Conservation (phyloP, 805 yeast species). For the Yarrowia bubula region DNA sequence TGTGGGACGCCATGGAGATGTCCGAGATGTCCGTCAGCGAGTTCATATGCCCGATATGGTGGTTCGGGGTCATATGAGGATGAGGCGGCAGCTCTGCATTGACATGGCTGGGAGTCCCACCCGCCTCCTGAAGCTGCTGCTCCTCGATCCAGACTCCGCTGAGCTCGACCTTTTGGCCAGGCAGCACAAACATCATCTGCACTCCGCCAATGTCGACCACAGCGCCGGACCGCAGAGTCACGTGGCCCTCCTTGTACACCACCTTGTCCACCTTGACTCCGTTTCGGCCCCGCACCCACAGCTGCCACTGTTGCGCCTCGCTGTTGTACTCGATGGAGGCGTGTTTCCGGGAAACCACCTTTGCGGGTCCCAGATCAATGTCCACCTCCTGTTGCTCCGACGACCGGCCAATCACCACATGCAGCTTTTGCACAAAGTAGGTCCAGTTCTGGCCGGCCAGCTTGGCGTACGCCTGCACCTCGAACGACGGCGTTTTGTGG, state of each 20-base stretch:
- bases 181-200: conserved; percentile 97
- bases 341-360: conserved; percentile 91
- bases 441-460: conserved; percentile 94
- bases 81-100: not conserved
- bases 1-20: conserved; percentile 19
- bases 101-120: not conserved
- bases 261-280: conserved; percentile 86
- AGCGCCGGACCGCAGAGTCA: conserved; percentile 74
- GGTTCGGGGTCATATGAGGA: conserved; percentile 3
- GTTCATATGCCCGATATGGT: conserved; percentile 3
- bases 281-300: conserved; percentile 80
- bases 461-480: conserved; percentile 97
- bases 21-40: conserved; percentile 7
- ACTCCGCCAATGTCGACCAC: conserved; percentile 94
- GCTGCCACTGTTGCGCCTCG: conserved; percentile 78
- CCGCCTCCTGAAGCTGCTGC: not conserved
- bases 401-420: conserved; percentile 75
- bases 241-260: conserved; percentile 45
- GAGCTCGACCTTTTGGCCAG: conserved; percentile 56
- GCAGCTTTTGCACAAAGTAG: conserved; percentile 77
- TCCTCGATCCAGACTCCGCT: conserved; percentile 18
- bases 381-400: conserved; percentile 47
- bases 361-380: conserved; percentile 94
- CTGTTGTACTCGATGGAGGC: conserved; percentile 79
- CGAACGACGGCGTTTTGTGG: conserved; percentile 49